Conservation (phyloP, 148 eudicot genomes). For the Heliamphora exappendiculata region DNA sequence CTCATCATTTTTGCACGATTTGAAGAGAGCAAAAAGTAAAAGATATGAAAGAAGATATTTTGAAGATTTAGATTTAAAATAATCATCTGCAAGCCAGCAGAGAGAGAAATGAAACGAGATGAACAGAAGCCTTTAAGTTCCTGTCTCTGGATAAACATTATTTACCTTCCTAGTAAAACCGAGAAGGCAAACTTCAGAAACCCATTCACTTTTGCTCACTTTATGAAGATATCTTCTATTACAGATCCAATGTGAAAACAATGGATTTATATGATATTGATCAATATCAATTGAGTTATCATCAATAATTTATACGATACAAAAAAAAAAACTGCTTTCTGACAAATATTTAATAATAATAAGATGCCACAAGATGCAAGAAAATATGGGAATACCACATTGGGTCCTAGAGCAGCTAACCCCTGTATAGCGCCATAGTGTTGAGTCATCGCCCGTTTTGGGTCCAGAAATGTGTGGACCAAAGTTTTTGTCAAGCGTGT, state of each 20-base stretch:
- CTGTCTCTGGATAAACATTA: neutral
- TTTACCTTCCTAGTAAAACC: neutral
- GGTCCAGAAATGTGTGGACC: conserved; percentile 67
- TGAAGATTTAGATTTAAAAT: neutral
- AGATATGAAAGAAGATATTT: neutral
- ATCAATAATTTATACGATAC: neutral
- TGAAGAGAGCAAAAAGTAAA: neutral
- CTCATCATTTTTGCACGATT: neutral
- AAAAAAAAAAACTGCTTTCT: neutral
- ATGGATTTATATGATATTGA: neutral
- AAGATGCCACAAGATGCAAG: neutral
- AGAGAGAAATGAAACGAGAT: neutral
- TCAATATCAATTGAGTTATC: neutral
- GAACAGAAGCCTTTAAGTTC: neutral
- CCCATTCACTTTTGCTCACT: neutral
- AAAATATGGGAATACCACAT: conserved; percentile 41
- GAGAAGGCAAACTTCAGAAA: neutral
- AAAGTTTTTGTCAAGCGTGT: conserved; percentile 72
- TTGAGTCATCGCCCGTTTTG: conserved; percentile 63
- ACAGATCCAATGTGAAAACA: neutral
- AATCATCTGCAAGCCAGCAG: neutral
- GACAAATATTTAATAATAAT: too few species aligned
- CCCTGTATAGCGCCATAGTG: conserved; percentile 87
- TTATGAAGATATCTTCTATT: neutral
- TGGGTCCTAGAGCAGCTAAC: conserved; percentile 65